phyloP scores from a whole-genome alignment of 495 filamentous ascomycete genomes.

The Talaromyces liani region DNA sequence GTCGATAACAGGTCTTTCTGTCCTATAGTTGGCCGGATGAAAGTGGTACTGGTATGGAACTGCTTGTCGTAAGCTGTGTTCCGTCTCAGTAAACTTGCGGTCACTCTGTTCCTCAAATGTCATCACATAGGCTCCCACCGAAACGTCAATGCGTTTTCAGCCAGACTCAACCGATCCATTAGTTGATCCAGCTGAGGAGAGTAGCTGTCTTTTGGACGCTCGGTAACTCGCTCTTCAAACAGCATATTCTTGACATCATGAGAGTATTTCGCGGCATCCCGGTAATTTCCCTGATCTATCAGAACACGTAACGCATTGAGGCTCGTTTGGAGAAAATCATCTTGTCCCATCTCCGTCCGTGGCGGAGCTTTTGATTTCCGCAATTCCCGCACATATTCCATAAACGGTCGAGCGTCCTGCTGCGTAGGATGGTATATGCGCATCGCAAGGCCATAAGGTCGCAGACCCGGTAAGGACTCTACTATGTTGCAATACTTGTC shows the following conservation, averaged over 20 bases:
- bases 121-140: not conserved
- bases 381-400: conserved; percentile 18
- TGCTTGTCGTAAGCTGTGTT: not conserved
- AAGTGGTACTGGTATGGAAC: not conserved
- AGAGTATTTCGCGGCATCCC: conserved; percentile 24
- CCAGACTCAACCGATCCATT: conserved; percentile 20
- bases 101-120: not conserved
- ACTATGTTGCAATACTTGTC: conserved; percentile 24
- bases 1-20: not conserved
- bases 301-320: conserved; percentile 31
- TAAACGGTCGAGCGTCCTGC: conserved; percentile 24
- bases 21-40: not conserved
- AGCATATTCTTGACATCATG: conserved; percentile 25
- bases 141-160: not conserved
- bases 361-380: conserved; percentile 12
- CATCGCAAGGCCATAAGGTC: conserved; percentile 18
- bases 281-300: conserved; percentile 22
- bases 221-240: conserved; percentile 13
- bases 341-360: conserved; percentile 16
- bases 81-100: not conserved
- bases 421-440: conserved; percentile 28
- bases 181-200: conserved; percentile 15
- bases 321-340: conserved; percentile 21
- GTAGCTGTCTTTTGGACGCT: not conserved
- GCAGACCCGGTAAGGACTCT: conserved; percentile 17